These are phyloP conservation scores for Globisporangium nodosum DNA, from an alignment of 352 stramenopile species.

Conservation along the genomic window DNA sequence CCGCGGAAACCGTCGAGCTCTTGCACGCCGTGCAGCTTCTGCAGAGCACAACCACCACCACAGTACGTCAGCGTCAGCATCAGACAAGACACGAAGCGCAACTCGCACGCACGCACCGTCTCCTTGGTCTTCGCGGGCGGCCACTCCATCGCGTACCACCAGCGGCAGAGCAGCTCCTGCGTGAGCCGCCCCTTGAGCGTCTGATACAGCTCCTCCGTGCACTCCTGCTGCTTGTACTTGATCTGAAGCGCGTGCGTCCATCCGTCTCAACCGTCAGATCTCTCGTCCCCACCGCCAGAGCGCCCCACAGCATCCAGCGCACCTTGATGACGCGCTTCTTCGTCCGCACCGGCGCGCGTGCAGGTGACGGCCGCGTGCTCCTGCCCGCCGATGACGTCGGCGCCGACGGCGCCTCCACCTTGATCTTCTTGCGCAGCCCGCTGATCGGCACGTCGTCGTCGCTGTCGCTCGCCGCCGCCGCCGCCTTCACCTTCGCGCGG, in stretches of 20 bases:
- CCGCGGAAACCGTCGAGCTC: conserved; percentile 78
- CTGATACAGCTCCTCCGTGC: conserved; percentile 75
- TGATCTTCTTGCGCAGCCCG: conserved; percentile 57
- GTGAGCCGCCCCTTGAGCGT: conserved; percentile 69
- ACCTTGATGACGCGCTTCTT: conserved; percentile 73
- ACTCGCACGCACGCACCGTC: conserved; percentile 12
- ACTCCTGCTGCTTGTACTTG: conserved; percentile 83
- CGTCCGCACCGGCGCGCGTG: conserved; percentile 14
- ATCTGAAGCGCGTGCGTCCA: conserved; percentile 24
- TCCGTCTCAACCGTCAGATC: too few relatives aligned
- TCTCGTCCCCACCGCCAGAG: too few relatives aligned
- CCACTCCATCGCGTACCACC: conserved; percentile 86
- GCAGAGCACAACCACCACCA: neutral
- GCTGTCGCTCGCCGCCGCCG: conserved; percentile 39
- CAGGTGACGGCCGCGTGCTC: conserved; percentile 7
- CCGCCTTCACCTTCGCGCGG: conserved; percentile 21
- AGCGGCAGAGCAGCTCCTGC: conserved; percentile 79
- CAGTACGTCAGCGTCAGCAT: neutral
- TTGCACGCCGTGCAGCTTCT: conserved; percentile 71
- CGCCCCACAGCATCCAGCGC: neutral
- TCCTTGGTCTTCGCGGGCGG: conserved; percentile 36
- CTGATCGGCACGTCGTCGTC: conserved; percentile 76
- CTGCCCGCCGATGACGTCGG: conserved; percentile 12
- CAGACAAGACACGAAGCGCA: neutral
- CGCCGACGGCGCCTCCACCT: conserved; percentile 23